phyloP scores from a whole-genome alignment of 305 asterid genomes.

The Rubia balearica region DNA sequence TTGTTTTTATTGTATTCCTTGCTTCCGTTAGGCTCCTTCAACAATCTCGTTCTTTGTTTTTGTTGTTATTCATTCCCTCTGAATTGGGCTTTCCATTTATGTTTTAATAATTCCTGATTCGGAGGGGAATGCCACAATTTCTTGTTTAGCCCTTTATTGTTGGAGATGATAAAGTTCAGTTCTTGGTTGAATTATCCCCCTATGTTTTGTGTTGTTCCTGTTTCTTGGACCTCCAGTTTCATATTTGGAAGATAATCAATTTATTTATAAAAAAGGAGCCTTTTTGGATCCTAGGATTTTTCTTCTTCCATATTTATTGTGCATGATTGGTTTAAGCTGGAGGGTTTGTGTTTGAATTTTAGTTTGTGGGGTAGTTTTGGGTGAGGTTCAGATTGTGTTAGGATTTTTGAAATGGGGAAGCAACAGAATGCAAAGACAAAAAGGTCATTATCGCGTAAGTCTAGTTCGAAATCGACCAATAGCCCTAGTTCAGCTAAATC shows the following conservation, averaged over 20 bases:
- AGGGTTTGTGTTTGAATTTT: slow-evolving; percentile 16
- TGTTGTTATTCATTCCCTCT: slow-evolving; percentile 11
- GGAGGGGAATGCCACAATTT: slow-evolving; percentile 14
- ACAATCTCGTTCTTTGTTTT: slow-evolving; percentile 19
- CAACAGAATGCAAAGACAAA: slow-evolving; percentile 10
- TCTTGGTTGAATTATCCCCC: slow-evolving; percentile 17
- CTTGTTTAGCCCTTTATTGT: slow-evolving; percentile 7
- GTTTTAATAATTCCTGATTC: slow-evolving; percentile 20
- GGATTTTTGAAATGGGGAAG: slow-evolving; percentile 54
- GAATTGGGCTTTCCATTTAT: slow-evolving; percentile 24
- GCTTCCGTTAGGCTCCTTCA: slow-evolving; percentile 15
- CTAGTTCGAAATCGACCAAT: slow-evolving; percentile 18
- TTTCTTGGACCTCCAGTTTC: slow-evolving; percentile 4
- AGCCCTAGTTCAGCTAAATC: slow-evolving; percentile 37
- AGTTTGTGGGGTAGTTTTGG: slow-evolving; percentile 19
- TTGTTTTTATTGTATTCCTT: slow-evolving; percentile 19
- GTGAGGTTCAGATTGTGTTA: slow-evolving; percentile 20
- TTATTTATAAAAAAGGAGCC: background rate
- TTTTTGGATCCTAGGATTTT: slow-evolving; percentile 14
- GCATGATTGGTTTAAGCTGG: slow-evolving; percentile 12
- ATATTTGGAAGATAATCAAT: slow-evolving; percentile 9
- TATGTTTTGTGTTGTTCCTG: background rate
- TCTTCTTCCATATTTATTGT: background rate
- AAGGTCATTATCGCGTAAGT: slow-evolving; percentile 36
- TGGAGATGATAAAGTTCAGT: slow-evolving; percentile 20